Evolutionary conservation across 495 filamentous ascomycete genomes (phyloP), one percentile per base, ranked within the genome.

Genomic region (Podospora sp.): DNA sequence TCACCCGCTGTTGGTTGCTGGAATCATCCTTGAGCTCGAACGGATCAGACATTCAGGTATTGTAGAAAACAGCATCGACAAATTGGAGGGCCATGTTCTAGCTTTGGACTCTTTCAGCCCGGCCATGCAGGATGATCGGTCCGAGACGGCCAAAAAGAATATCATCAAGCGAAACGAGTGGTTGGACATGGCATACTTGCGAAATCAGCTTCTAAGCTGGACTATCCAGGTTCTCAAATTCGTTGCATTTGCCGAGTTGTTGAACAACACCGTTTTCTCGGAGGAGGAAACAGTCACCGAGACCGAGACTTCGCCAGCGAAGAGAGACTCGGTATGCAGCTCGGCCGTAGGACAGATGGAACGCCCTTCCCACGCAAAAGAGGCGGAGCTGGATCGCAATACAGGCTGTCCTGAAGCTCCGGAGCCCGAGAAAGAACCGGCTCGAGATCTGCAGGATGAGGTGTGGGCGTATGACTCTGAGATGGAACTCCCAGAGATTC

Each of bases 21-120:
- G 73, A 4, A 74, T 78, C 2, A 62, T 78, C 20, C 70, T 68
- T 5, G 76, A 78, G 53, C 66, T 78, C 21, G 73, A 78, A 33
- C 58, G 69, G 7, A 29, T 20, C 0, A 49, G 76, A 33, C 72
- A 77, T 51, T 53, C 68, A 8, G 29, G 68, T 0, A 53, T 71
- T 6, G 66, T 77, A 1, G 73, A 78, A 9, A 5, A 64, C 24
- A 73, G 65, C 24, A 69, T 68, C 8, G 66, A 73, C 60, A 61
- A 73, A 21, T 51, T 76, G 14, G 75, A 78, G 36, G 58, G 29
- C 4, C 66, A 57, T 5, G 74, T 78, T 2, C 65, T 69, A 9
- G 63, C 74, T 1, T 65, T 78, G 6, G 71, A 76, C 24, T 6
- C 7, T 22, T 60, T 27, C 18, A 40, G 22, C 0, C 20, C 18